Evolutionary conservation across 768 basidiomycete genomes (phyloP).

Genomic region (Podaxis sp.): DNA sequence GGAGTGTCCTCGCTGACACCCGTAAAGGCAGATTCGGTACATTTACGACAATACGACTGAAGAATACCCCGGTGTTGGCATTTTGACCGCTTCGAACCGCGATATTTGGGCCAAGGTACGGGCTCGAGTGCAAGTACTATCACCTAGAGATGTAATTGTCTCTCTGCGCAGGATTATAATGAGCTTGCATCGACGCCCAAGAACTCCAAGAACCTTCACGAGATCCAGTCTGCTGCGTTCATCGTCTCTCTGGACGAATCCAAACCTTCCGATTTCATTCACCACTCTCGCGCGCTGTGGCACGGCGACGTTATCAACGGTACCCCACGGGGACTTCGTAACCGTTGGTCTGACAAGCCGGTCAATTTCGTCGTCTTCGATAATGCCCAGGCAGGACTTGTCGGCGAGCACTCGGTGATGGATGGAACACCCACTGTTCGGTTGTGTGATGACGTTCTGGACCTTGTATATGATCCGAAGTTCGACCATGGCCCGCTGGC

Average conservation of each 20-base stretch:
- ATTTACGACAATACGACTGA: conserved; percentile 64
- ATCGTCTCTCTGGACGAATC: conserved; percentile 76
- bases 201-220: conserved; percentile 64
- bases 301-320: conserved; percentile 64
- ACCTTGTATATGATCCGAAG: conserved; percentile 50
- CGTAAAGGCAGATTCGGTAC: conserved; percentile 68
- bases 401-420: conserved; percentile 94
- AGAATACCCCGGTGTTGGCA: conserved; percentile 73
- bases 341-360: conserved; percentile 91
- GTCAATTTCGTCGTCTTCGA: conserved; percentile 83
- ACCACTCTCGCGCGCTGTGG: conserved; percentile 75
- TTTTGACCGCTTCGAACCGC: conserved; percentile 75
- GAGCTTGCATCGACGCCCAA: conserved; percentile 54
- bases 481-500: conserved; percentile 59
- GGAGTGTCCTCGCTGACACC: neutral
- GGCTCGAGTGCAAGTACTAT: neutral
- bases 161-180: conserved; percentile 54
- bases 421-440: conserved; percentile 83
- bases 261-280: conserved; percentile 46
- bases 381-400: conserved; percentile 76
- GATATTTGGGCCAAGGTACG: conserved; percentile 86
- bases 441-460: conserved; percentile 68
- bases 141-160: neutral
- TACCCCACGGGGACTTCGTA: conserved; percentile 56
- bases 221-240: conserved; percentile 86